Base-by-base conservation (phyloP, 306 rosid species). In the Glycine tomentella region DNA sequence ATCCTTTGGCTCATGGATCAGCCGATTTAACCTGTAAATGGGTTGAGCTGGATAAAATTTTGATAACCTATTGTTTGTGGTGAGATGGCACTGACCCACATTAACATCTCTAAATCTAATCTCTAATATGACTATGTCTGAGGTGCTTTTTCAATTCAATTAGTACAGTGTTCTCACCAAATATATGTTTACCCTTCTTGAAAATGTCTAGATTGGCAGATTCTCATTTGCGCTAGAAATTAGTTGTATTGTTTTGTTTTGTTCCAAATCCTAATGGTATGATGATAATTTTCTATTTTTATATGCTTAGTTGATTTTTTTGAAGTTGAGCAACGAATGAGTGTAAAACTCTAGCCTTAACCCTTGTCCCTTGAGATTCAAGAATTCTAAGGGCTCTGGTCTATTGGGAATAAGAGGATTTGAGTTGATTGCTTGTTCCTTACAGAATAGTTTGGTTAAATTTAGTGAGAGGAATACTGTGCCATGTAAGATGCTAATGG, bases 401-500 rank as follows among this genome's bases (percentile, higher is more conserved):
- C 31, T 25, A 25, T 25, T 25, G 31, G 31, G 31, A 25, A 25
- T 25, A 25, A 51, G 7, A 64, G 44, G 70, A 25, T 25, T 25
- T 25, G 31, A 66, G 33, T 45, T 13, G 13, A 15, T n/a, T 11
- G 20, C 55, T 42, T 75, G 20, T 36, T 75, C 65, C 53, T 66
- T 3, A 12, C 44, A 56, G 45, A 58, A 17, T 52, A 46, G 15
- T 25, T 25, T 25, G 38, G 17, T 71, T 34, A 69, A 69, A 34
- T 70, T 68, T 59, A 31, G 46, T 2, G 8, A 48, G 52, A 68
- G 72, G 9, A 46, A 8, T 76, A 36, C 66, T 57, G 31, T 25
- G 31, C 31, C 31, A 25, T 25, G 31, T 25, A 25, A 25, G 31
- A 69, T 56, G 68, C 11, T 82, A 61, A 36, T 71, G 78, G 44